These are phyloP conservation scores for Geotrichum bryndzae DNA, from an alignment of 1,139 yeast genomes.

Conservation along the genomic window DNA sequence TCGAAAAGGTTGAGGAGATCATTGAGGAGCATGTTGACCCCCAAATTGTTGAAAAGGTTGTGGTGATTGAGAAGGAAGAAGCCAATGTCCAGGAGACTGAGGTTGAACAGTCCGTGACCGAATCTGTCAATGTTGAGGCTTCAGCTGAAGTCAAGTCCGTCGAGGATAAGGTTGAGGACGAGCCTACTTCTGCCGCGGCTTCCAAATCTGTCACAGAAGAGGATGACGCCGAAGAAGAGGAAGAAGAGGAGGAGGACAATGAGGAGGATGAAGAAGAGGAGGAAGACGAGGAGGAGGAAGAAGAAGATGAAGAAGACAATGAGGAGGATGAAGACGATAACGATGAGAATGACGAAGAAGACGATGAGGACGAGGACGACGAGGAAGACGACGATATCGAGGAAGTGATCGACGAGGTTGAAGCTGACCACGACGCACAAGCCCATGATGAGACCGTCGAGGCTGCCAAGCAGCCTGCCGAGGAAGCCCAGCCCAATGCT, in stretches of 20 bases:
- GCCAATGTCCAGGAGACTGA: slow-evolving; percentile 10
- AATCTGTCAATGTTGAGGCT: slow-evolving; percentile 12
- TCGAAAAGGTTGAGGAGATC: slow-evolving; percentile 2
- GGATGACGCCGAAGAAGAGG: slow-evolving; percentile 10
- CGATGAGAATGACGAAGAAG: slow-evolving; percentile 5
- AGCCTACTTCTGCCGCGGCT: slow-evolving; percentile 16
- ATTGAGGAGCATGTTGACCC: slow-evolving; percentile 2
- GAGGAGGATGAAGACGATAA: slow-evolving; percentile 11
- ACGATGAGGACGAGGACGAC: slow-evolving; percentile 8
- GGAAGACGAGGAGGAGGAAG: slow-evolving; percentile 10
- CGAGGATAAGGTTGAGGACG: slow-evolving; percentile 29
- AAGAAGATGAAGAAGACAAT: slow-evolving; percentile 9
- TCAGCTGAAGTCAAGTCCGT: slow-evolving; percentile 13
- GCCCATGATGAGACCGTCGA: slow-evolving; percentile 1
- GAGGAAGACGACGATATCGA: slow-evolving; percentile 9
- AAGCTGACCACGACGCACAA: slow-evolving; percentile 9
- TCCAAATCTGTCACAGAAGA: slow-evolving; percentile 4
- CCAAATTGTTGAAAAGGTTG: background rate
- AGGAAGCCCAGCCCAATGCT: slow-evolving; percentile 10
- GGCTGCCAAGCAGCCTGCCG: background rate
- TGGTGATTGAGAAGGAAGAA: background rate
- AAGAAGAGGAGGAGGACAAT: slow-evolving; percentile 2
- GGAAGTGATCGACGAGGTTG: slow-evolving; percentile 1
- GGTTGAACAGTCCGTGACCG: slow-evolving; percentile 11
- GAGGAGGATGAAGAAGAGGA: slow-evolving; percentile 4